Evolutionary conservation across 805 yeast species (phyloP).

Genomic region (Metschnikowia drakensbergensis): DNA sequence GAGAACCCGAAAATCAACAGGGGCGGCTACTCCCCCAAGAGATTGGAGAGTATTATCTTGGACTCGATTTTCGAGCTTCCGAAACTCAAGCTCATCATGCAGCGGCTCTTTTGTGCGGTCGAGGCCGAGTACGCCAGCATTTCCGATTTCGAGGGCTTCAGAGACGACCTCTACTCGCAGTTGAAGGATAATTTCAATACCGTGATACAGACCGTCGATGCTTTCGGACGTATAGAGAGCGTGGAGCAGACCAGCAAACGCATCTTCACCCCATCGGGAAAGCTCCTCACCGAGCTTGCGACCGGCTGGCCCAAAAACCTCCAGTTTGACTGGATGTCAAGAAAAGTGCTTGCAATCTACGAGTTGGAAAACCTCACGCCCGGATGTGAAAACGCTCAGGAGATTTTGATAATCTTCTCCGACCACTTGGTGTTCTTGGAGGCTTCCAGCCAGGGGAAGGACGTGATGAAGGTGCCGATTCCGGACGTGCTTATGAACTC

Average conservation of each 20-base stretch:
- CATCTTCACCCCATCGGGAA: constrained; percentile 88
- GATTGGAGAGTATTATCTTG: constrained; percentile 48
- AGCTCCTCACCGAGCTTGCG: constrained; percentile 78
- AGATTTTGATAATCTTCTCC: constrained; percentile 72
- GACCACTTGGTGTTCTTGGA: constrained; percentile 69
- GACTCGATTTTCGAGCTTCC: constrained; percentile 66
- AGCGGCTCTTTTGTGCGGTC: constrained; percentile 52
- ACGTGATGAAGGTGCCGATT: constrained; percentile 35
- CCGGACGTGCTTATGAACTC: constrained; percentile 88
- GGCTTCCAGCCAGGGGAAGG: constrained; percentile 41
- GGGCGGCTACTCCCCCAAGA: constrained; percentile 25
- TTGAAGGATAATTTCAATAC: constrained; percentile 46
- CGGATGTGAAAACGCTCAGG: constrained; percentile 22
- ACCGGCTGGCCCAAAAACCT: constrained; percentile 82
- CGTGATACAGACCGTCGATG: constrained; percentile 65
- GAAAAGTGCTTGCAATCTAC: constrained; percentile 78
- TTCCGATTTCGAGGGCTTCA: constrained; percentile 14
- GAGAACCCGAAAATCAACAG: constrained; percentile 28
- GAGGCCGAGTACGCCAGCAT: constrained; percentile 36
- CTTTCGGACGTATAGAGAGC: constrained; percentile 54
- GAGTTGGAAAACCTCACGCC: constrained; percentile 32
- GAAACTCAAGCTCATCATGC: constrained; percentile 63
- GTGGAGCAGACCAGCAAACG: constrained; percentile 25
- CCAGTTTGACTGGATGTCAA: constrained; percentile 82
- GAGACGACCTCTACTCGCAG: constrained; percentile 19